Evolutionary conservation across 495 filamentous ascomycete genomes (phyloP).

Genomic region (Articulospora tetracladia): DNA sequence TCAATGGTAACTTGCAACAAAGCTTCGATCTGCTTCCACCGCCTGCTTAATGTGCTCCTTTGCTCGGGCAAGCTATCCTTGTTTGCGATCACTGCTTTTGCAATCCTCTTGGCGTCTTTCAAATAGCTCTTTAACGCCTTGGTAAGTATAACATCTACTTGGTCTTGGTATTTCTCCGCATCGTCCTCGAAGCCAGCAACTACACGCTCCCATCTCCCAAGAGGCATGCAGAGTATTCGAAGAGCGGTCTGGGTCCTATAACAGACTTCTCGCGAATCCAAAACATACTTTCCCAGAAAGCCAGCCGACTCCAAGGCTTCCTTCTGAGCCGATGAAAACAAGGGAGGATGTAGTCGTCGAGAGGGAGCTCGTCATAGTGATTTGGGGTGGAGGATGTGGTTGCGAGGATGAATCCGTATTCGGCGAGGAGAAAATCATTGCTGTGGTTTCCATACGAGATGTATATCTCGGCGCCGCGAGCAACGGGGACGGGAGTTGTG

Average conservation of each 20-base stretch:
- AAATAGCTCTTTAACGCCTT: constrained; percentile 5
- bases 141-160: constrained; percentile 14
- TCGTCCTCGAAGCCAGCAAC: constrained; percentile 13
- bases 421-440: constrained; percentile 65
- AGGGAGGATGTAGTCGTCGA: constrained; percentile 55
- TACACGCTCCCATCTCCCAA: constrained; percentile 15
- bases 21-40: constrained; percentile 24
- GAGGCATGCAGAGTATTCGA: constrained; percentile 22
- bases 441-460: constrained; percentile 64
- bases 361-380: constrained; percentile 45
- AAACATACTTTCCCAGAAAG: constrained; percentile 41
- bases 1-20: constrained; percentile 10
- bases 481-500: constrained; percentile 10
- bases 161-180: constrained; percentile 15
- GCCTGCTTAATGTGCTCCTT: constrained; percentile 15
- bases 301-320: constrained; percentile 40
- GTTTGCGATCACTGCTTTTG: not conserved
- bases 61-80: constrained; percentile 10
- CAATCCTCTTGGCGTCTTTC: not conserved
- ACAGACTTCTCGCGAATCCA: constrained; percentile 38
- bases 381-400: constrained; percentile 34
- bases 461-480: constrained; percentile 59
- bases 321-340: constrained; percentile 33
- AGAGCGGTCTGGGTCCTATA: constrained; percentile 56
- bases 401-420: constrained; percentile 62